Conservation (phyloP, 345 rosid species). For the Gossypium longicalyx region DNA sequence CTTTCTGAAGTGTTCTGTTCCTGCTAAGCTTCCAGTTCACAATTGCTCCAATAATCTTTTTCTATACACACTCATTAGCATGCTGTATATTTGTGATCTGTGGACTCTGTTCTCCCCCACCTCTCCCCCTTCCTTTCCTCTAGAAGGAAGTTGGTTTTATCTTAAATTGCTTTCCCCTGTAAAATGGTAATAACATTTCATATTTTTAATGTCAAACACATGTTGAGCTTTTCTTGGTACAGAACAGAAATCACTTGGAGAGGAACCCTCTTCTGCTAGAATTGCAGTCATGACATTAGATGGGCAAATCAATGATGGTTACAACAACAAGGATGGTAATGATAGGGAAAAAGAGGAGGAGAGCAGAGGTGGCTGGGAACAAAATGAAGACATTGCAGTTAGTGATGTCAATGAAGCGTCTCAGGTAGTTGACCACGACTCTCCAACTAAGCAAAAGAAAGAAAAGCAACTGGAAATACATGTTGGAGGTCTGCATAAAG, state of each 20-base stretch:
- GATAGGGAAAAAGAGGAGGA: constrained; percentile 2
- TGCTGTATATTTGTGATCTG: background rate
- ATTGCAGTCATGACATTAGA: background rate
- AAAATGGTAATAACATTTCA: background rate
- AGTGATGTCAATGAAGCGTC: constrained; percentile 1
- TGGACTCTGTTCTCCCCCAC: background rate
- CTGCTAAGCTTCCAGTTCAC: background rate
- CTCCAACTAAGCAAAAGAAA: background rate
- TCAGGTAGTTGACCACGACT: background rate
- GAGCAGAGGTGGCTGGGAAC: background rate
- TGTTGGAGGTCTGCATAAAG: constrained; percentile 18
- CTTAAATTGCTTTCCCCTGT: background rate
- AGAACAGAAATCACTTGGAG: constrained; percentile 8
- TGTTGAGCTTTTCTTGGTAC: constrained; percentile 1
- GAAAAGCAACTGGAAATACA: constrained; percentile 11
- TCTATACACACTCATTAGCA: background rate
- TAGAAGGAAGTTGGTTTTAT: background rate
- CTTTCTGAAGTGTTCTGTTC: background rate
- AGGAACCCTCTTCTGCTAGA: constrained; percentile 10
- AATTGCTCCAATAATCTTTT: background rate
- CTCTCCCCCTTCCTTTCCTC: background rate
- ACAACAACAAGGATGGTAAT: background rate
- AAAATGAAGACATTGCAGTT: constrained; percentile 14
- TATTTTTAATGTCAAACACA: background rate
- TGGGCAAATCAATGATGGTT: background rate